Evolutionary conservation across 306 rosid species (phyloP), one percentile per base, ranked within the genome.

Genomic region (Lathyrus tuberosus): DNA sequence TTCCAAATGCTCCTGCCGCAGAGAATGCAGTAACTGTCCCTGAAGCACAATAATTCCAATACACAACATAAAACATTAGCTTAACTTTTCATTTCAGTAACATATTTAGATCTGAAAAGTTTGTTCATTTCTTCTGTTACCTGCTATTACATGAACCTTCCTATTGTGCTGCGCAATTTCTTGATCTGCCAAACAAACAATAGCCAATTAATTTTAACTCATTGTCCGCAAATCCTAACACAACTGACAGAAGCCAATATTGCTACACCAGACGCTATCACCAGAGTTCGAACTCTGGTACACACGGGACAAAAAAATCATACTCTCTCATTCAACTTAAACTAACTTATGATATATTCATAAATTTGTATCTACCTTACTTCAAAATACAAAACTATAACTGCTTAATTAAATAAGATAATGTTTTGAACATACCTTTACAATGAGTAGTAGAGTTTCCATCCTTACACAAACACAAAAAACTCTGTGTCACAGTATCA

Each of bases 401-500:
- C 6, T 18, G 4, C 28, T 44, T 14, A 44, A 44, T 44, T 44
- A 44, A 44, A 15, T n/a, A 47, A 2, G 8, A 8, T 5, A 53
- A 22, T 10, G 22, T 22, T 53, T 12, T 26, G 53, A 20, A 43
- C 54, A 26, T 81, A 90, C 98, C 98, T 62, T 81, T 41, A 77
- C 99, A 94, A 73, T 84, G 90, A 28, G 96, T 87, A 37, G 96
- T 91, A 52, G 86, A 81, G 73, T 94, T 94, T 56, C 87, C 86
- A 35, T 76, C 79, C 37, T 63, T 87, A 72, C 98, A 94, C 0
- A 88, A 80, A 70, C 99, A 94, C 84, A 77, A 8, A 78, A 94
- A 94, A 52, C 59, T 81, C 62, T 84, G 89, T 0, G 72, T 74
- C 13, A 47, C 33, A 0, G 85, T 79, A 24, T 88, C 87, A 75